phyloP scores from a whole-genome alignment of 2,329 filamentous ascomycete genomes.

The Botryosphaeria dothidea region DNA sequence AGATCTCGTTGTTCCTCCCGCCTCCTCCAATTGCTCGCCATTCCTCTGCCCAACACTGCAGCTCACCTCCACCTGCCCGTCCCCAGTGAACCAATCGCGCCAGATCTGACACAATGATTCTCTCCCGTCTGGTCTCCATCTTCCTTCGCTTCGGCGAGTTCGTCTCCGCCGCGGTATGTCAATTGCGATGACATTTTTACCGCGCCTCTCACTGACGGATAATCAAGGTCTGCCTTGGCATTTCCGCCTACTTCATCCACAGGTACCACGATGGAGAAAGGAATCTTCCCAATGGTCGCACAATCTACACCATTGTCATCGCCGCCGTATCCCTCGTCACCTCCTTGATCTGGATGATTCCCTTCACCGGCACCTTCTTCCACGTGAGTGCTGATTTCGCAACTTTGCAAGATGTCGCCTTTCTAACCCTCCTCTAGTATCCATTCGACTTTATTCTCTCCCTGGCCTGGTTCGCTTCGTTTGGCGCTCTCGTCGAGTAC shows the following conservation, averaged over 20 bases:
- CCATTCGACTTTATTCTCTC: conserved; percentile 70
- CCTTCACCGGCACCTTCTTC: conserved; percentile 66
- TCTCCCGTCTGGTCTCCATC: conserved; percentile 58
- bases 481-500: conserved; percentile 54
- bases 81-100: background rate
- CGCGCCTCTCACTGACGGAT: background rate
- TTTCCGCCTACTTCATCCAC: conserved; percentile 68
- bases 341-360: conserved; percentile 71
- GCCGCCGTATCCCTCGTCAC: conserved; percentile 69
- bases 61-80: background rate
- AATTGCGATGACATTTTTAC: background rate
- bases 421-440: conserved; percentile 44
- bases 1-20: background rate
- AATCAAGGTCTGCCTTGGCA: conserved; percentile 60
- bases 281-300: conserved; percentile 54
- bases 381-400: conserved; percentile 35
- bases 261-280: conserved; percentile 39
- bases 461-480: conserved; percentile 68
- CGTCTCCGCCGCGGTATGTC: conserved; percentile 64
- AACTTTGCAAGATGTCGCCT: background rate
- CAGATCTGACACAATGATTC: conserved; percentile 30
- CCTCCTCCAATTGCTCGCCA: background rate
- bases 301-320: conserved; percentile 75
- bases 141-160: conserved; percentile 64
- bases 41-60: background rate